Evolutionary conservation across 2,329 filamentous ascomycete species (phyloP), one percentile per base, ranked within the genome.

Genomic region (Colletotrichum cordylinicola): DNA sequence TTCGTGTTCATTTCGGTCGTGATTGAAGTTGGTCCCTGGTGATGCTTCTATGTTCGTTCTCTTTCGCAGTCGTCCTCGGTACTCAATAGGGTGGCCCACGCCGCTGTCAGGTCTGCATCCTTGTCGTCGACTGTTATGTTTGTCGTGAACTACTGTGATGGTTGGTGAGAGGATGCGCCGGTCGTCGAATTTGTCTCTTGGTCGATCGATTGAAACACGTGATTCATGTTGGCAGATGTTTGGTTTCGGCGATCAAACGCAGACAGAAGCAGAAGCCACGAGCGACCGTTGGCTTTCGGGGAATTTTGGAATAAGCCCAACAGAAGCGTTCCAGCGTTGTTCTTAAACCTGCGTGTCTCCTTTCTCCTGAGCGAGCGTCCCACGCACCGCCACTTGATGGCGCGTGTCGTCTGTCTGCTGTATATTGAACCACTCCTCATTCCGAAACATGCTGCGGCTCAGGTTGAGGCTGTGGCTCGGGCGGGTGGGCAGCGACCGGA

Each of bases 361-460:
- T n/a, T 39, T 39, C 33, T 39, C 33, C 33, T 64, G 35, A 64
- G 35, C 9, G n/a, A 29, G 18, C 29, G 15, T 37, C 10, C n/a
- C 21, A 4, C 60, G 61, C 68, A 67, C 60, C 48, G 68, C 68
- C 61, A 55, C 72, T 29, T 7, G 52, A 66, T 60, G 72, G 72
- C 67, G 48, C 43, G 72, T 65, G 67, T 71, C 67, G 27, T 48
- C 43, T 24, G 48, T 31, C 18, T 43, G 37, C 18, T 33, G n/a
- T 39, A 43, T 52, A 43, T 56, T 33, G 12, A 67, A 13, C 16
- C 10, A 15, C 29, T 24, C 10, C 16, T 37, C 52, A 71, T 66
- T 71, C 24, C 62, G 61, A 67, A 72, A 72, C 61, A 37, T 66
- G 61, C 48, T 71, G 61, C 67, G 72, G 72, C 67, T 61, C 48